A percentile compares a stretch with the other conserved stretches of the same genome.
phyloP scores from a whole-genome alignment of 2,329 filamentous ascomycete genomes.

The Bipolaris bicolor region DNA sequence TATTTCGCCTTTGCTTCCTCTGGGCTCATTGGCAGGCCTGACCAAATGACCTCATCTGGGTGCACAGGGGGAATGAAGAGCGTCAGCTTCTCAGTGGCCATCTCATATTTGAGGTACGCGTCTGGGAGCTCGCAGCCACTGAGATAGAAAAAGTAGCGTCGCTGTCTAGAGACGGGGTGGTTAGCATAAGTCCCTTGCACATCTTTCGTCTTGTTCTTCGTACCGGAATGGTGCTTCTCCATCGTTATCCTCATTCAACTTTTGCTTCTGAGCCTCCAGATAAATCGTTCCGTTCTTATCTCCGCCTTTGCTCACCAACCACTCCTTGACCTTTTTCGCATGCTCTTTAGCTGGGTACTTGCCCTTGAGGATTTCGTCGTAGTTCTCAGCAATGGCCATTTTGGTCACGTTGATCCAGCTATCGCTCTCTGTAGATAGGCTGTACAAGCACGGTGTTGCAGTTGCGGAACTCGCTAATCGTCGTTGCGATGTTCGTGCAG shows the following conservation, averaged over 20 bases:
- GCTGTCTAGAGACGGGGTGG: constrained; percentile 65
- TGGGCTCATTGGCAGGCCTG: constrained; percentile 78
- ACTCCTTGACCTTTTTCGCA: constrained; percentile 80
- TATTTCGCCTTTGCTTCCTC: constrained; percentile 76
- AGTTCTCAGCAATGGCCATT: constrained; percentile 43
- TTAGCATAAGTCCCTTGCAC: background rate
- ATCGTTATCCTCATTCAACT: constrained; percentile 88
- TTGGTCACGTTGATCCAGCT: constrained; percentile 22
- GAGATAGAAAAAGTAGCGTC: constrained; percentile 93
- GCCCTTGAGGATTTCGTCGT: constrained; percentile 55
- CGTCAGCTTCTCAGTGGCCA: constrained; percentile 72
- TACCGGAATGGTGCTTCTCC: constrained; percentile 80
- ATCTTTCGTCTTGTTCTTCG: constrained; percentile 2
- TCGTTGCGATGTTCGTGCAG: constrained; percentile 1
- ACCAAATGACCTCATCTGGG: constrained; percentile 91
- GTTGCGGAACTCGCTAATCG: background rate
- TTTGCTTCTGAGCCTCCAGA: constrained; percentile 81
- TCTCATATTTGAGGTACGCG: constrained; percentile 80
- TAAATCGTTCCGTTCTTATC: constrained; percentile 77
- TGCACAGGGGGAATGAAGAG: constrained; percentile 92
- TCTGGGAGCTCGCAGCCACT: constrained; percentile 85
- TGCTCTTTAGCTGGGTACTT: constrained; percentile 87
- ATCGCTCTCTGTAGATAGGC: constrained; percentile 6
- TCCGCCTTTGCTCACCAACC: constrained; percentile 70
- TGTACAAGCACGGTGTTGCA: constrained; percentile 11